Evolutionary conservation across 2,329 filamentous ascomycete genomes (phyloP), one percentile per base, ranked within the genome.

Genomic region (Cladobotryum mycophilum): DNA sequence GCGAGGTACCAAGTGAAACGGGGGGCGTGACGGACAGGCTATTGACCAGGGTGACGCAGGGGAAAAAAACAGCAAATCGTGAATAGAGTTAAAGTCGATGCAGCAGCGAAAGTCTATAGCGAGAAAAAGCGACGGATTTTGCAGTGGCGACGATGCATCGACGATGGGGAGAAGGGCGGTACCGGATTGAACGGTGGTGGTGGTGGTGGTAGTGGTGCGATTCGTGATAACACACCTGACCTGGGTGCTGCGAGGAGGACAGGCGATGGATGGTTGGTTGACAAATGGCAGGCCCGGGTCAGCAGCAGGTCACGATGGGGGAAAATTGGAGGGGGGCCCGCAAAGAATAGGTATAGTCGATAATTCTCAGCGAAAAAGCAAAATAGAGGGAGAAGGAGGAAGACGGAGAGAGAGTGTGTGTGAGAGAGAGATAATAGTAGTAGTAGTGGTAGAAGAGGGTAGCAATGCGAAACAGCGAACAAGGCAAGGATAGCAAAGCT

Each of bases 91-190:
- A 44, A 53, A 51, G 48, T 44, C 44, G 20, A 33, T 53, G 41
- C 51, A 52, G 43, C 48, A 41, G 25, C n/a, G 40, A 45, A n/a
- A 17, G 18, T 51, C 49, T 55, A 56, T 58, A 42, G 54, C 38
- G 52, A 53, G 43, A 55, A 55, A 45, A 43, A 57, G 49, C 49
- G 55, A 53, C 47, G 52, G 56, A 42, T 37, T 41, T 49, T 55
- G 48, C 34, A 22, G 45, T 54, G 55, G 54, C 60, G 58, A 59
- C 52, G 57, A 57, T 55, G 59, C 62, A 61, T 64, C 56, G 61
- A 61, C 55, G 59, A 57, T 49, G 48, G 52, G 53, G 49, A 47
- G 45, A 37, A 47, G 43, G 47, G 48, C 49, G 34, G 48, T 9
- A 30, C 41, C 25, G 37, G 41, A 7, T 30, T 30, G 35, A 30